Base-by-base conservation (phyloP, 176 grass and related monocot genomes). In the Olyra latifolia region DNA sequence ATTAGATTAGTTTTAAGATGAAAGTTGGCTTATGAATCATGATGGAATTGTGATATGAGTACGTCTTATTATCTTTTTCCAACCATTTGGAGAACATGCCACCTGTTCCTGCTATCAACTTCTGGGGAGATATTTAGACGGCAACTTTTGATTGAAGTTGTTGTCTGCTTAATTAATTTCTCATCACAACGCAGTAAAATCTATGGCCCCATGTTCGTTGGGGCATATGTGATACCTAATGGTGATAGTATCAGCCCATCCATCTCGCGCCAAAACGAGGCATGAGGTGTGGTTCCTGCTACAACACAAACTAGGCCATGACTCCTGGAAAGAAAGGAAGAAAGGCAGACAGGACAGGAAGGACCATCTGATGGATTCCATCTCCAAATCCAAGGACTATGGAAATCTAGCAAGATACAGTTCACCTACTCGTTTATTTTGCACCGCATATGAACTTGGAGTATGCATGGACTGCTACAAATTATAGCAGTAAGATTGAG, bases 401-500 rank as follows among this genome's bases (percentile, higher is more conserved):
- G 3, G 42, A 32, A 32, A 58, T 10, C 66, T 6, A 59, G 22
- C 27, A 45, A 65, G 62, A 7, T 12, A 32, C 19, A 48, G 52
- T 43, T 80, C 38, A 80, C 39, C 69, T 38, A 80, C 39, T 45
- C 20, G 64, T 69, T 44, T 44, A 44, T 44, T 44, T 44, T 35
- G 32, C 2, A 35, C 32, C 5, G 32, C 32, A 10, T 44, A 44
- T 44, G 9, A 10, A 44, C 9, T 2, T 44, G 43, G 8, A 44
- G 32, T 11, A 8, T 10, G 43, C 10, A 44, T 44, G 8, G 43
- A 44, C 43, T 10, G 8, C 10, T 10, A 44, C 43, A 44, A 11
- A 10, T 44, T 44, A 11, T 8, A 44, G 8, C 43, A 44, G 10
- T 0, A 11, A 44, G 43, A 44, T 10, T 44, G 43, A 44, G 43